Base-by-base conservation (phyloP, 352 stramenopile genomes). In the Globisporangium yorkense region DNA sequence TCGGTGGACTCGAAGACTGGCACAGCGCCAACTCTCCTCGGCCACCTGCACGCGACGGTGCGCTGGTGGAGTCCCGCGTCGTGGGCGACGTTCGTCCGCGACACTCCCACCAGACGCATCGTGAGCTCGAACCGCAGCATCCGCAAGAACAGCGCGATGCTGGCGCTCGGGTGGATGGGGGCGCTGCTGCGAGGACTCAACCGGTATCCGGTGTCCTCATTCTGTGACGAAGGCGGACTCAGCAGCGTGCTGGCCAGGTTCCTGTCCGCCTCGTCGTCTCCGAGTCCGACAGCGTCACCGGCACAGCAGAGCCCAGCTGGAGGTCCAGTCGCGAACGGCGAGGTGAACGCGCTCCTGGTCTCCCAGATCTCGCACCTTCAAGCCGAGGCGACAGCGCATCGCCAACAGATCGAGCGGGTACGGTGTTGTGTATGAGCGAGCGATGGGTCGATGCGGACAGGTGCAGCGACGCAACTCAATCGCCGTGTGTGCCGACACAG, bases 191-290 rank as follows among this genome's bases (percentile, higher is more conserved):
- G 84, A 12, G 84, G 84, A 5, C 66, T 93, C 15, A 89, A 88
- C 29, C 79, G 84, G 8, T 74, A 90, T 50, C 84, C 80, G 5
- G 70, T 93, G 18, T 79, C 84, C 20, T 88, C 75, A 0, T 78
- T 93, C 29, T 89, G 74, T 49, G 84, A 93, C 65, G 75, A 80
- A 51, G 81, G 77, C 40, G 84, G 84, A 4, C 68, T 93, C 21
- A 82, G 70, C 18, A 65, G 71, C 45, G 55, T 89, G 4, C 51
- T 93, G 12, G 77, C 67, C 4, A 49, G 54, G 9, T 61, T 87
- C 33, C 52, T 83, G 15, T 46, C 56, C 2, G n/a, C 35, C 2
- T 41, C 52, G 8, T 46, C 49, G 15, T 39, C 53, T 48, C 2
- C 46, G 56, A 40, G 45, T 49, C 47, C 49, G 51, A 37, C 18